Evolutionary conservation across 495 filamentous ascomycete species (phyloP), one percentile per base, ranked within the genome.

Genomic region (Cercophora newfieldiana): DNA sequence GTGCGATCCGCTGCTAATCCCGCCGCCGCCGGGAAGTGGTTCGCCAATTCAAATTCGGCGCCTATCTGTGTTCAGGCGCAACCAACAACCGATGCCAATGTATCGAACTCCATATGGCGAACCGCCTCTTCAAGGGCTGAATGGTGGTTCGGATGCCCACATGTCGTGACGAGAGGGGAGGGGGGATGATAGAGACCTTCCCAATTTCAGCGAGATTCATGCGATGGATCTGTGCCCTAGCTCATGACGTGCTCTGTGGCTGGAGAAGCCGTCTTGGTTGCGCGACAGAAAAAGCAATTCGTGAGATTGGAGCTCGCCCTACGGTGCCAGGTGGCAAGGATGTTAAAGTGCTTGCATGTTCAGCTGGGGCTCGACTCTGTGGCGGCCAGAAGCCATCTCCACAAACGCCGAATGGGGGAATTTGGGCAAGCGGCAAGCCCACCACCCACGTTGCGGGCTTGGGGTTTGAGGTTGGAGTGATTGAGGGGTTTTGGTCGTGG

Each of bases 311-410:
- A 16, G 31, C 33, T 51, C 26, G 61, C 70, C 65, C 55, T 61
- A 59, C 30, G 62, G 55, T 54, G 61, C 61, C 60, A 47, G 7
- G n/a, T 51, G 37, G 54, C 70, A 68, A 53, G 70, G 70, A 66
- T 68, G 62, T 61, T 71, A 64, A 68, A 72, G 70, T 70, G 70
- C 63, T 70, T 72, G 70, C 70, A 72, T 30, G 29, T 65, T 66
- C 65, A 66, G 70, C 64, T 66, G 49, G 61, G 29, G 28, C 21
- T 24, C 21, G 49, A 30, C n/a, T 26, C n/a, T 19, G 48, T 57
- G 49, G 65, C 59, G 28, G 59, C 59, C 50, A 62, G 29, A 5
- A 16, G 37, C 37, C 37, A 44, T 44, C 30, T 33, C 48, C 24
- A 3, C 24, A 16, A n/a, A 19, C 37, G 24, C 59, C 29, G n/a